A percentile compares a stretch with the other conserved stretches of the same genome.
Conservation (phyloP, 495 filamentous ascomycete species). For the Daldinia loculata region DNA sequence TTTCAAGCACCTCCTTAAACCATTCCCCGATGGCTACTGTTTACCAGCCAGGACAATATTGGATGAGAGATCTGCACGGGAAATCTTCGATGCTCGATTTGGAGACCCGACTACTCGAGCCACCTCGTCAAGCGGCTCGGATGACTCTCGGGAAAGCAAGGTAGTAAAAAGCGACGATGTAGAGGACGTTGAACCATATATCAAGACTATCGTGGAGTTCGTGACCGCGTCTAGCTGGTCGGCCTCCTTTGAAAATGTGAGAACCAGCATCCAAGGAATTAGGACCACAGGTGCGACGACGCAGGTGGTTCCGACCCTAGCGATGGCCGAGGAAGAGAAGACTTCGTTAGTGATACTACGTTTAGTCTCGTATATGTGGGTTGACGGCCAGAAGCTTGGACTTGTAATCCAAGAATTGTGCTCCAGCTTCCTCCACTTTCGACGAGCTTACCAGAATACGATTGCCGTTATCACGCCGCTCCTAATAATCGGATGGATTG, state of each 20-base stretch:
- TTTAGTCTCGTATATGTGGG: constrained; percentile 66
- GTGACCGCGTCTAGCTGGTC: constrained; percentile 68
- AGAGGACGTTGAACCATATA: constrained; percentile 56
- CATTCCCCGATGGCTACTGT: constrained; percentile 58
- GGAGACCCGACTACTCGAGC: constrained; percentile 49
- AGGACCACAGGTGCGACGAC: constrained; percentile 53
- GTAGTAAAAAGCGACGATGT: constrained; percentile 29
- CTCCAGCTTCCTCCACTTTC: constrained; percentile 68
- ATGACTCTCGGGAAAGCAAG: constrained; percentile 53
- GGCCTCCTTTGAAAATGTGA: constrained; percentile 63
- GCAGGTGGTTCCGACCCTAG: constrained; percentile 48
- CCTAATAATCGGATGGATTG: constrained; percentile 69
- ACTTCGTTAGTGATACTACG: constrained; percentile 59
- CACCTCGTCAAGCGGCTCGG: constrained; percentile 46
- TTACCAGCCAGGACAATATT: constrained; percentile 57
- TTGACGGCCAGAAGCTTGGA: constrained; percentile 66
- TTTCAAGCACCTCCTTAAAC: constrained; percentile 55
- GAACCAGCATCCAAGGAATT: constrained; percentile 57
- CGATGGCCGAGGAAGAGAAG: constrained; percentile 61
- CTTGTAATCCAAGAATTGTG: constrained; percentile 68
- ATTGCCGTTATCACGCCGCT: constrained; percentile 66
- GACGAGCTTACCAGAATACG: constrained; percentile 67
- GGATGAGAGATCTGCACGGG: constrained; percentile 50
- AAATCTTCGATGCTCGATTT: constrained; percentile 42
- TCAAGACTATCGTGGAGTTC: constrained; percentile 65